A percentile compares a stretch with the other conserved stretches of the same genome.
phyloP scores from a whole-genome alignment of 1,139 yeast species.

The Diutina neorugosa region DNA sequence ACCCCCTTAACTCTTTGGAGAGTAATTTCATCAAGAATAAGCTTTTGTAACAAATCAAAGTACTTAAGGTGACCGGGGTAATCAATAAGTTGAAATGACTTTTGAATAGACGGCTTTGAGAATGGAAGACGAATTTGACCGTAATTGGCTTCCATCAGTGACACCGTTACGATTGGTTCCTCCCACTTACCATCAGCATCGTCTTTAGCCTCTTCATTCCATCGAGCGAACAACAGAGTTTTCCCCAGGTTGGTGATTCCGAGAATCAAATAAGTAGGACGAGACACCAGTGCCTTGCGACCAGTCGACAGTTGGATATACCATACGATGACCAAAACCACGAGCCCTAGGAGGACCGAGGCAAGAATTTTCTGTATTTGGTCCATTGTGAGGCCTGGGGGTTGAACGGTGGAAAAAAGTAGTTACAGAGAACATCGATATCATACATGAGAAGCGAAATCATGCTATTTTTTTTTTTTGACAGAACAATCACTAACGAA shows the following conservation, averaged over 20 bases:
- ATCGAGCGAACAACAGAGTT: slow-evolving; percentile 44
- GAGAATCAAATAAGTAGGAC: slow-evolving; percentile 53
- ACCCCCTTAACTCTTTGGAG: slow-evolving; percentile 46
- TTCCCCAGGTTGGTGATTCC: slow-evolving; percentile 74
- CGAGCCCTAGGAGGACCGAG: slow-evolving; percentile 12
- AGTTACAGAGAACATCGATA: neutral
- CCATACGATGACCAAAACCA: slow-evolving; percentile 11
- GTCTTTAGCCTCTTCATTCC: slow-evolving; percentile 10
- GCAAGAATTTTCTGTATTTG: slow-evolving; percentile 11
- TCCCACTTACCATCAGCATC: slow-evolving; percentile 4
- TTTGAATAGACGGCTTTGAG: slow-evolving; percentile 19
- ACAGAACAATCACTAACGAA: neutral
- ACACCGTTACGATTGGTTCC: slow-evolving; percentile 18
- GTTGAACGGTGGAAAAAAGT: neutral
- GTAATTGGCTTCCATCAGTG: slow-evolving; percentile 32
- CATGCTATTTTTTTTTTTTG: neutral
- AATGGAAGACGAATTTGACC: slow-evolving; percentile 22
- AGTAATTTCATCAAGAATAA: slow-evolving; percentile 32
- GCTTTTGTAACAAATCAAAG: slow-evolving; percentile 33
- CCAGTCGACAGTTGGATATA: slow-evolving; percentile 7
- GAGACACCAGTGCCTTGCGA: slow-evolving; percentile 7
- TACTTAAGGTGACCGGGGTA: slow-evolving; percentile 82
- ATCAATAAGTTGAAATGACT: slow-evolving; percentile 45
- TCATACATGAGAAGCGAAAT: neutral
- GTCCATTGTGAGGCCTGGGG: slow-evolving; percentile 10